Percentiles rank a stretch among this genome's conserved stretches.
These are phyloP conservation scores for Fomitopsis palustris DNA, from an alignment of 1,284 basidiomycete species.

Conservation along the genomic window DNA sequence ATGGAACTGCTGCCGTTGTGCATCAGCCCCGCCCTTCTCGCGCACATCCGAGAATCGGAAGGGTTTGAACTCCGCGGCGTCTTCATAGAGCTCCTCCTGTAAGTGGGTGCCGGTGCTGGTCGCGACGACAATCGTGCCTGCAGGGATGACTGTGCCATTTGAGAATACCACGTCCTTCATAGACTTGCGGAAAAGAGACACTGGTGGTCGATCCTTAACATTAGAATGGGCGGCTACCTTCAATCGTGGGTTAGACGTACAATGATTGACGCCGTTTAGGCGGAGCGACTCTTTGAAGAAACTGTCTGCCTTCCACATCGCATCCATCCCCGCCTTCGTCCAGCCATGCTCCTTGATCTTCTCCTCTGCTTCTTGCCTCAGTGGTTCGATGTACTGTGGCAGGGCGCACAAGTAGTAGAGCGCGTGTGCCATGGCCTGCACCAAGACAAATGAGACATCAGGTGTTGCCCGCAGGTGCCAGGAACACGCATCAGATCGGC, in stretches of 20 bases:
- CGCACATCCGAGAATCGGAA: conserved; percentile 12
- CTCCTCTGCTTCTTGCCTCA: conserved; percentile 19
- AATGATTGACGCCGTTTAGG: conserved; percentile 1
- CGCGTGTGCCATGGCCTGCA: conserved; percentile 23
- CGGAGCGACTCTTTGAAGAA: conserved; percentile 22
- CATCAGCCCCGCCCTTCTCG: conserved; percentile 17
- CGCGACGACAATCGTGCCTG: conserved; percentile 33
- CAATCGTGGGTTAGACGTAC: conserved; percentile 7
- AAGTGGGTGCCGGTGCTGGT: conserved; percentile 11
- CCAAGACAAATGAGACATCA: too few species aligned
- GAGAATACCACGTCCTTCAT: conserved; percentile 37
- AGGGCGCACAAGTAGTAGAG: conserved; percentile 21
- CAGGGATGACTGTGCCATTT: conserved; percentile 38
- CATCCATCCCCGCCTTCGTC: conserved; percentile 18
- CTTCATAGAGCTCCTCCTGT: conserved; percentile 12
- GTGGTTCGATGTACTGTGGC: conserved; percentile 17
- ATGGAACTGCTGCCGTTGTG: conserved; percentile 12
- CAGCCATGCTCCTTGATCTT: conserved; percentile 16
- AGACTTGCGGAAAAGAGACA: conserved; percentile 30
- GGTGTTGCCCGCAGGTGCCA: neutral
- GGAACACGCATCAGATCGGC: neutral
- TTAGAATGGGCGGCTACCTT: neutral
- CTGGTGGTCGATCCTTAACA: conserved; percentile 19
- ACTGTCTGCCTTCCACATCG: conserved; percentile 25
- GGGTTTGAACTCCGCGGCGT: conserved; percentile 10